Evolutionary conservation across 257 asterid species (phyloP).

Genomic region (Cynanchum wilfordii): DNA sequence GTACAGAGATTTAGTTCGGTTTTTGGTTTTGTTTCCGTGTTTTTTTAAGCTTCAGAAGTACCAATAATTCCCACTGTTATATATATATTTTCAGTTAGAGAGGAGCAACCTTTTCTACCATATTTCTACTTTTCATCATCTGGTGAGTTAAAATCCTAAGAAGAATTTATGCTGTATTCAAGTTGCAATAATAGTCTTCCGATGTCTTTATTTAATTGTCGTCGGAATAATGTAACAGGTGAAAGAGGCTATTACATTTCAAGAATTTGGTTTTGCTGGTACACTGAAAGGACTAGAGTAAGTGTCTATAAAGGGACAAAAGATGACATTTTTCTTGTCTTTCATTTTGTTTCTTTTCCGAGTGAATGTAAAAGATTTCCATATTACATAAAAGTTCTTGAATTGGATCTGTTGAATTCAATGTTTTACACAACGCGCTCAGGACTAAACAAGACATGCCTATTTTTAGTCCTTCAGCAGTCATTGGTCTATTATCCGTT

Average conservation of each 20-base stretch:
- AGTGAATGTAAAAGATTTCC: background rate
- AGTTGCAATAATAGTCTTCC: slow-evolving; percentile 8
- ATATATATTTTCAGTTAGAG: slow-evolving; percentile 56
- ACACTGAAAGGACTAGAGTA: slow-evolving; percentile 49
- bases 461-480: background rate
- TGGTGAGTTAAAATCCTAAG: slow-evolving; percentile 43
- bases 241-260: slow-evolving; percentile 62
- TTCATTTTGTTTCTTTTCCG: background rate
- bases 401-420: background rate
- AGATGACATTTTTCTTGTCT: background rate
- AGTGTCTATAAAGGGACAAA: slow-evolving; percentile 21
- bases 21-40: slow-evolving; percentile 4
- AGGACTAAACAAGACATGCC: background rate
- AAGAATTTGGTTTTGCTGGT: slow-evolving; percentile 47
- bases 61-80: slow-evolving; percentile 10
- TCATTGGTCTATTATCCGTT: background rate
- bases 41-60: slow-evolving; percentile 7
- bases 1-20: slow-evolving; percentile 25
- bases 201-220: slow-evolving; percentile 8
- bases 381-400: background rate
- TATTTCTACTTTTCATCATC: slow-evolving; percentile 42
- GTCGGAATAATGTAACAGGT: slow-evolving; percentile 42
- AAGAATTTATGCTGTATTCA: slow-evolving; percentile 12
- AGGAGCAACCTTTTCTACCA: slow-evolving; percentile 54
- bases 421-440: background rate